These are phyloP conservation scores for Globisporangium uncinulatum DNA, from an alignment of 352 stramenopile genomes.

Conservation along the genomic window DNA sequence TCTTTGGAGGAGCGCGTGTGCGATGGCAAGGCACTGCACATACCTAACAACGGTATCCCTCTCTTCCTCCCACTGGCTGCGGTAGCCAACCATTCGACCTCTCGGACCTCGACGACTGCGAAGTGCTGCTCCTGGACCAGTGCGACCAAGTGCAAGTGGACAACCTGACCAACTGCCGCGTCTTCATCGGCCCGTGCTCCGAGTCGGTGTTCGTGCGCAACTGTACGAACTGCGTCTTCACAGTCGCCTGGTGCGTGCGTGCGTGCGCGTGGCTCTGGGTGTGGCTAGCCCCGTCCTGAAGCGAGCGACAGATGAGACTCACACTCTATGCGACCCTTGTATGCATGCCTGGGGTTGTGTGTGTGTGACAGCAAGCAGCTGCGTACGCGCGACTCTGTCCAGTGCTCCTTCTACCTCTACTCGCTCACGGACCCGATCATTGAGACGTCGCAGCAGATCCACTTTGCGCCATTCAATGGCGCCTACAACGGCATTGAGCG, in stretches of 20 bases:
- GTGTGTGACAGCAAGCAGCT: conserved; percentile 76
- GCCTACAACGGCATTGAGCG: conserved; percentile 66
- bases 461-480: conserved; percentile 87
- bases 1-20: background rate
- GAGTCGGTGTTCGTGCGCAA: conserved; percentile 90
- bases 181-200: conserved; percentile 76
- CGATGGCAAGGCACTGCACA: no score
- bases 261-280: background rate
- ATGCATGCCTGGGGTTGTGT: no score
- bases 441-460: conserved; percentile 83
- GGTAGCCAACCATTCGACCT: conserved; percentile 84
- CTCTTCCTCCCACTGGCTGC: no score
- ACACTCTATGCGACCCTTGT: no score
- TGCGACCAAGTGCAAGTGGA: conserved; percentile 91
- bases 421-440: conserved; percentile 91
- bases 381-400: conserved; percentile 74
- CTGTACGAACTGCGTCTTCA: conserved; percentile 88
- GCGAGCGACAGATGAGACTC: no score
- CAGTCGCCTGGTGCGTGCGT: conserved; percentile 74
- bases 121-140: conserved; percentile 83
- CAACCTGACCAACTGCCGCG: conserved; percentile 76
- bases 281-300: background rate
- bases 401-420: conserved; percentile 86
- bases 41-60: no score
- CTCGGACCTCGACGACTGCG: conserved; percentile 72